These are phyloP conservation scores for Pleomassaria siparia DNA, from an alignment of 2,329 filamentous ascomycete genomes.

Conservation along the genomic window DNA sequence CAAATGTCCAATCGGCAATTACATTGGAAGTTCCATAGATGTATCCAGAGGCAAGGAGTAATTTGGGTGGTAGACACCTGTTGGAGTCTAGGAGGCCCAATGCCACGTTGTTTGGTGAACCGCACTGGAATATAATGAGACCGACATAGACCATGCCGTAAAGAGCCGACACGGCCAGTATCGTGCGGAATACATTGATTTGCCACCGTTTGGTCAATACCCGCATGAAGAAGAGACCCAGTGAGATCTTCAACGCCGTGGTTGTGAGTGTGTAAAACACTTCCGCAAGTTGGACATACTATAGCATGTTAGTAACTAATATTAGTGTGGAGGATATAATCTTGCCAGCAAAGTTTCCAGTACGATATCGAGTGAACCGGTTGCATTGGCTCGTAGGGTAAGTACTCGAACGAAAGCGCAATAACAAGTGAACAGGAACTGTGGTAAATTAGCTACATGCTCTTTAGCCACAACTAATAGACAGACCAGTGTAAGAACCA, in stretches of 20 bases:
- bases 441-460: neutral
- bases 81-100: constrained; percentile 13
- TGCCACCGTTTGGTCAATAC: constrained; percentile 38
- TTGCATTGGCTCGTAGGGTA: constrained; percentile 6
- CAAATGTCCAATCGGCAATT: constrained; percentile 39
- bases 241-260: constrained; percentile 48
- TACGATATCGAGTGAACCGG: neutral
- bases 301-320: constrained; percentile 5
- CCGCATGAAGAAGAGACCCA: constrained; percentile 41
- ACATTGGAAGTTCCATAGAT: constrained; percentile 36
- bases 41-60: constrained; percentile 31
- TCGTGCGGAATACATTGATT: constrained; percentile 23
- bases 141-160: constrained; percentile 36
- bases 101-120: constrained; percentile 27
- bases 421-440: constrained; percentile 31
- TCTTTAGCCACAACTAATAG: neutral
- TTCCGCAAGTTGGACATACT: constrained; percentile 44
- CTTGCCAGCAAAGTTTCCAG: neutral
- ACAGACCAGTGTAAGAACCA: constrained; percentile 31
- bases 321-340: neutral
- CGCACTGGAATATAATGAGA: constrained; percentile 33
- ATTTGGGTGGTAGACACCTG: constrained; percentile 25
- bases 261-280: constrained; percentile 56
- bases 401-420: constrained; percentile 29
- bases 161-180: constrained; percentile 23